A percentile compares a stretch with the other conserved stretches of the same genome.
These are phyloP conservation scores for Solanum etuberosum DNA, from an alignment of 257 asterid species.

Conservation along the genomic window DNA sequence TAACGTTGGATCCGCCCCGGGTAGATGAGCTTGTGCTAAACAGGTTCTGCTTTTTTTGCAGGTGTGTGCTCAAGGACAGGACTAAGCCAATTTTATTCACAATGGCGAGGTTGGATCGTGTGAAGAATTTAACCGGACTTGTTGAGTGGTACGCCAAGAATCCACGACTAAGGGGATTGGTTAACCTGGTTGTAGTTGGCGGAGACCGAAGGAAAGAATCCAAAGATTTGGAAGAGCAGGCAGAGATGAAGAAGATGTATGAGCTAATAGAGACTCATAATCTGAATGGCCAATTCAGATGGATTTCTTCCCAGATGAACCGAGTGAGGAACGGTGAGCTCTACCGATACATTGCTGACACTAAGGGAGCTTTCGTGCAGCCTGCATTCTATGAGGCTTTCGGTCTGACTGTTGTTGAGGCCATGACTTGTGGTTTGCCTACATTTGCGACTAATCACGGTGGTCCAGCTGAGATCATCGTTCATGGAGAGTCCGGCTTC, in stretches of 20 bases:
- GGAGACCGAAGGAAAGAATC: slow-evolving; percentile 90
- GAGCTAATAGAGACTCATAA: slow-evolving; percentile 54
- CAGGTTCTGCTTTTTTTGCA: background rate
- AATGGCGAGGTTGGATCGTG: slow-evolving; percentile 91
- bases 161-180: slow-evolving; percentile 62
- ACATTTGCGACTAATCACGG: slow-evolving; percentile 10
- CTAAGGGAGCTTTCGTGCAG: slow-evolving; percentile 74
- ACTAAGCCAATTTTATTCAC: slow-evolving; percentile 78
- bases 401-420: slow-evolving; percentile 92
- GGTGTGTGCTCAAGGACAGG: slow-evolving; percentile 80
- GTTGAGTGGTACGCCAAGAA: slow-evolving; percentile 86
- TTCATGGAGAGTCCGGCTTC: slow-evolving; percentile 3
- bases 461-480: slow-evolving; percentile 7
- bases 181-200: slow-evolving; percentile 78
- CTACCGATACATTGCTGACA: slow-evolving; percentile 82
- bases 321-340: slow-evolving; percentile 91
- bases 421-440: slow-evolving; percentile 62
- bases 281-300: slow-evolving; percentile 79
- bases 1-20: accelerated
- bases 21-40: background rate
- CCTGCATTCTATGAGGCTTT: slow-evolving; percentile 97
- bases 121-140: slow-evolving; percentile 78
- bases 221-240: slow-evolving; percentile 89
- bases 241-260: slow-evolving; percentile 90
- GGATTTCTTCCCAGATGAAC: slow-evolving; percentile 99